Evolutionary conservation across 306 rosid species (phyloP).

Genomic region (Elaeagnus macrophylla): DNA sequence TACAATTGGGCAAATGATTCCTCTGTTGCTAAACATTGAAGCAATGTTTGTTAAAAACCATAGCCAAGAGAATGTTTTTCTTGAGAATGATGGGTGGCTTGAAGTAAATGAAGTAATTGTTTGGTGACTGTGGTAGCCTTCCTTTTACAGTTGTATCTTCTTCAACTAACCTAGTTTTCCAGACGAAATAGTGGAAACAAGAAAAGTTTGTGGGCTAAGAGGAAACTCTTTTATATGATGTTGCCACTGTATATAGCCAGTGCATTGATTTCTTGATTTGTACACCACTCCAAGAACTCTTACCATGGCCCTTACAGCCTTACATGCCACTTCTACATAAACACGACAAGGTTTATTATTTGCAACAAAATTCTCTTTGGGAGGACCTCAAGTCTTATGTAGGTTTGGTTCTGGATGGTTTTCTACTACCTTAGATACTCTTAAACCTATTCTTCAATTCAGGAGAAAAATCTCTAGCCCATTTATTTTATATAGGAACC

Average conservation of each 20-base stretch:
- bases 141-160: conserved; percentile 47
- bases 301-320: too few relatives aligned
- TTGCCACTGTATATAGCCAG: conserved; percentile 3
- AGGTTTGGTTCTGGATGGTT: conserved; percentile 35
- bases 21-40: conserved; percentile 52
- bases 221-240: conserved; percentile 28
- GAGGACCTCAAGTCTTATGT: conserved; percentile 10
- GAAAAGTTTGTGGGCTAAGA: conserved; percentile 33
- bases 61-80: conserved; percentile 8
- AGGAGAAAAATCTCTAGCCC: conserved; percentile 30
- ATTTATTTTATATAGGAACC: conserved; percentile 43
- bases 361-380: conserved; percentile 7
- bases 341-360: too few relatives aligned
- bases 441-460: conserved; percentile 23
- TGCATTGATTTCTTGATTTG: neutral
- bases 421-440: conserved; percentile 56
- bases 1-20: conserved; percentile 36
- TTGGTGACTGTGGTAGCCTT: conserved; percentile 38
- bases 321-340: too few relatives aligned
- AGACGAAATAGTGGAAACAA: conserved; percentile 24
- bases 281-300: too few relatives aligned
- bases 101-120: conserved; percentile 40
- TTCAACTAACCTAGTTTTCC: conserved; percentile 41
- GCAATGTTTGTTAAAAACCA: conserved; percentile 32
- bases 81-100: conserved; percentile 38